A percentile compares a stretch with the other conserved stretches of the same genome.
These are phyloP conservation scores for Globisporangium splendens DNA, from an alignment of 352 stramenopile genomes.

Conservation along the genomic window DNA sequence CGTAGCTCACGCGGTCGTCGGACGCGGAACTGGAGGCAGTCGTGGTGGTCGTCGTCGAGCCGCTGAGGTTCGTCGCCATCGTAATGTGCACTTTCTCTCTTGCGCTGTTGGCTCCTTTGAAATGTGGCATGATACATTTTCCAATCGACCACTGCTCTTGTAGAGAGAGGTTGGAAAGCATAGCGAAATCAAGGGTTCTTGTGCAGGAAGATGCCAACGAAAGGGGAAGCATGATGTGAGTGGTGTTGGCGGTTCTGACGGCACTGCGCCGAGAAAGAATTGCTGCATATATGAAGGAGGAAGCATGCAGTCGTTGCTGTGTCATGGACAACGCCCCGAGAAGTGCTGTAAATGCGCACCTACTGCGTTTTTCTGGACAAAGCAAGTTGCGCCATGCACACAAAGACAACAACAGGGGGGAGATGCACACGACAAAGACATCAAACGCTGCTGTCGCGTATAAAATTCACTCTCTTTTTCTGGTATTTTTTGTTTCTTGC, in stretches of 20 bases:
- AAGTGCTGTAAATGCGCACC: background rate
- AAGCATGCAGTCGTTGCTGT: too few species aligned
- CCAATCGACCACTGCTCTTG: too few species aligned
- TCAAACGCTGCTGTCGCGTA: background rate
- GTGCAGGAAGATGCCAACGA: constrained; percentile 25
- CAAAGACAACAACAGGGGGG: background rate
- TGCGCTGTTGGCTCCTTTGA: background rate
- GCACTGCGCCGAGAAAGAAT: background rate
- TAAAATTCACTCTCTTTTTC: constrained; percentile 1
- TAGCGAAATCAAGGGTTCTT: constrained; percentile 16
- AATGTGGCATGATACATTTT: too few species aligned
- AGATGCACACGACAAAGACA: background rate
- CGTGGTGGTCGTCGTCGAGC: constrained; percentile 4
- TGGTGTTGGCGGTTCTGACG: background rate
- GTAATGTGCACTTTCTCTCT: background rate
- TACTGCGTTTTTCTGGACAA: background rate
- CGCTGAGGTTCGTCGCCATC: constrained; percentile 10
- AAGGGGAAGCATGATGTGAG: background rate
- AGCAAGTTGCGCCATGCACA: background rate
- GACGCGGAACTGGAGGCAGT: background rate
- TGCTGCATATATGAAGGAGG: too few species aligned
- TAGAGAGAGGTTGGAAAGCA: background rate
- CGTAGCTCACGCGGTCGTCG: constrained; percentile 34
- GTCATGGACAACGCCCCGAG: background rate
- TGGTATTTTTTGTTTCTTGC: background rate